phyloP scores from a whole-genome alignment of 2,329 filamentous ascomycete genomes.

The Exophiala xenobiotica region DNA sequence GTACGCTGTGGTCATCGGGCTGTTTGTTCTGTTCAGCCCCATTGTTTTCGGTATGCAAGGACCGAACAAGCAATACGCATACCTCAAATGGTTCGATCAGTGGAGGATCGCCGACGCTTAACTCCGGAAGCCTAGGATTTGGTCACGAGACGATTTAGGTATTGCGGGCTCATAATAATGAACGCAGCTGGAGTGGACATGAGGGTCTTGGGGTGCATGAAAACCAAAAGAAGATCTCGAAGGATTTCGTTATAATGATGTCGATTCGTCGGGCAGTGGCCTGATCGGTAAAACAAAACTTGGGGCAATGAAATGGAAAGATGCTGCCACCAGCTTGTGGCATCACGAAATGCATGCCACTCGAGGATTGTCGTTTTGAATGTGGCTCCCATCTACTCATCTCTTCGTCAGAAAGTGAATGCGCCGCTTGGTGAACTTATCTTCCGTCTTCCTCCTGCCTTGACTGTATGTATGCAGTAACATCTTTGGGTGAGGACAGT shows the following conservation, averaged over 20 bases:
- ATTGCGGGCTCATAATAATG: too few relatives aligned
- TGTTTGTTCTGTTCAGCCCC: constrained; percentile 88
- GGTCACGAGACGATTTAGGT: too few relatives aligned
- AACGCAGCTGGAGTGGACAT: not conserved
- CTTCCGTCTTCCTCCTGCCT: too few relatives aligned
- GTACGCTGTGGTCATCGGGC: constrained; percentile 68
- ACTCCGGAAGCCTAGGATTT: too few relatives aligned
- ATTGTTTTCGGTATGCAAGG: constrained; percentile 97
- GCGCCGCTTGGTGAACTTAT: too few relatives aligned
- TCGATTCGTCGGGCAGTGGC: not conserved
- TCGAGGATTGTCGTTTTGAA: too few relatives aligned
- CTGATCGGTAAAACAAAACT: not conserved
- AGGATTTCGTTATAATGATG: not conserved
- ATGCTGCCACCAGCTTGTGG: not conserved
- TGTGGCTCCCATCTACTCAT: too few relatives aligned
- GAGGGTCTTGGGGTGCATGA: not conserved
- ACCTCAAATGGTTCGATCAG: constrained; percentile 88
- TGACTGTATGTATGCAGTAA: too few relatives aligned
- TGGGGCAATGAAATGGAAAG: not conserved
- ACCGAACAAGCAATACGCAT: constrained; percentile 75
- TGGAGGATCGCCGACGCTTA: constrained; percentile 76
- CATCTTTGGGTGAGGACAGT: too few relatives aligned
- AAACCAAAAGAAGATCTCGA: not conserved
- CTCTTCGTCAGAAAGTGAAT: too few relatives aligned
- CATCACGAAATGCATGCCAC: too few relatives aligned